Evolutionary conservation across 2,329 filamentous ascomycete species (phyloP), one percentile per base, ranked within the genome.

Genomic region (Aureobasidium namibiae): DNA sequence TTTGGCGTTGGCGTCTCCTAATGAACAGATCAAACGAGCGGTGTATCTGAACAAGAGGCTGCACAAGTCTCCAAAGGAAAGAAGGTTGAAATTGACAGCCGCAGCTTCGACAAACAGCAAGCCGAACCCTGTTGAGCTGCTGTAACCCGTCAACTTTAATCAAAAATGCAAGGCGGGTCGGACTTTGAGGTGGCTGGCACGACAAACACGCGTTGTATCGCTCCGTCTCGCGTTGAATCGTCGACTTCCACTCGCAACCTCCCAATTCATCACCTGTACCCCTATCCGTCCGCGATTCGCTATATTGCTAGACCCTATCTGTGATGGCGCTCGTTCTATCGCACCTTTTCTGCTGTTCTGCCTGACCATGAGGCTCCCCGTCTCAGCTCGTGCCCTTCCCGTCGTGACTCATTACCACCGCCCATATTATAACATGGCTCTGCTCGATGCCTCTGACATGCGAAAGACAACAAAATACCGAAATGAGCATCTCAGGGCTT

Each of bases 1-100:
- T 56, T 45, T 56, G 52, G 52, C 50, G 50, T 54, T 54, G 36
- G 50, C 50, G 50, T 53, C 49, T 53, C 49, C 49, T n/a, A 36
- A 54, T 54, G 50, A 54, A 54, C 50, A 42, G 36, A 11, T 18
- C 52, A 45, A 56, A 56, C 38, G 39, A 56, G 52, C 52, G 39
- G 52, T 44, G 38, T 44, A 45, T 24, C 52, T 56, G 52, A 24
- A n/a, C 39, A 24, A 36, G 29, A 44, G 42, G 26, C 52, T 34
- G 24, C 26, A 48, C 23, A 29, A 18, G 7, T 49, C 3, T 24
- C 18, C 9, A 29, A 29, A n/a, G 16, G 38, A 10, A 44, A 24
- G 38, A 49, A 9, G 36, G 46, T 34, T 16, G 13, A n/a, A 26
- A 36, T n/a, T 49, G 48, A 52, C 48, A 56, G 24, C 52, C 34